These are phyloP conservation scores for Cyclospora cayetanensis DNA, from an alignment of 169 alveolate genomes.

Conservation along the genomic window DNA sequence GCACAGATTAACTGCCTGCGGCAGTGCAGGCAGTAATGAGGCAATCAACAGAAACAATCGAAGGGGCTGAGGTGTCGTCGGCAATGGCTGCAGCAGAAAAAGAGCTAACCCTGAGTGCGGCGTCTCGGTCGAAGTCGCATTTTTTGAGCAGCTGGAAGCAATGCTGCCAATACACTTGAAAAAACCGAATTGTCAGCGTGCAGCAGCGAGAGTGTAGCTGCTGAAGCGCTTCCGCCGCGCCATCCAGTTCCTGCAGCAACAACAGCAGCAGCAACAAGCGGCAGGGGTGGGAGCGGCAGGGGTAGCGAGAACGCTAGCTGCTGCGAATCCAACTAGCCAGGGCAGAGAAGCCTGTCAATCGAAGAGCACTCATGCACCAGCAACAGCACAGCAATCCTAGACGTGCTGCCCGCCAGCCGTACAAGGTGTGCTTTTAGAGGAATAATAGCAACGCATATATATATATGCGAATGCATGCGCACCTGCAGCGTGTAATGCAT, in stretches of 20 bases:
- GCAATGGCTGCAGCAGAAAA: background rate
- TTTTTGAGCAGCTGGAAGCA: constrained; percentile 1
- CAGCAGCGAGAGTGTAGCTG: constrained; percentile 12
- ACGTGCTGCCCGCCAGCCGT: too few relatives aligned
- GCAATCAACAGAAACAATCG: background rate
- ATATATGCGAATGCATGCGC: too few relatives aligned
- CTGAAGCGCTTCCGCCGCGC: constrained; percentile 25
- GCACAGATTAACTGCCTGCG: too few relatives aligned
- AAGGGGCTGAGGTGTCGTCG: background rate
- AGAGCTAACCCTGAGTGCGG: background rate
- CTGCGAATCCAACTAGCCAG: background rate
- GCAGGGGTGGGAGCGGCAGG: background rate
- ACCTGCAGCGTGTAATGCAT: constrained; percentile 12
- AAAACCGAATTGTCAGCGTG: background rate
- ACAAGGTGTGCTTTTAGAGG: too few relatives aligned
- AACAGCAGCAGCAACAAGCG: background rate
- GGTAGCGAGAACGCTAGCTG: background rate
- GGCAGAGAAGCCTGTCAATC: background rate
- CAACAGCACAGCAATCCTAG: too few relatives aligned
- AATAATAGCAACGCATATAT: too few relatives aligned
- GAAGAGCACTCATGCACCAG: background rate
- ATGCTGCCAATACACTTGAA: constrained; percentile 15
- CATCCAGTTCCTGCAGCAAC: background rate
- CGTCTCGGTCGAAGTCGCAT: constrained; percentile 9
- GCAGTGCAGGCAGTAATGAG: too few relatives aligned